Percentiles rank a stretch among this genome's conserved stretches.
Evolutionary conservation across 208 protist species (phyloP).

Genomic region (Trichomonas gallinae): DNA sequence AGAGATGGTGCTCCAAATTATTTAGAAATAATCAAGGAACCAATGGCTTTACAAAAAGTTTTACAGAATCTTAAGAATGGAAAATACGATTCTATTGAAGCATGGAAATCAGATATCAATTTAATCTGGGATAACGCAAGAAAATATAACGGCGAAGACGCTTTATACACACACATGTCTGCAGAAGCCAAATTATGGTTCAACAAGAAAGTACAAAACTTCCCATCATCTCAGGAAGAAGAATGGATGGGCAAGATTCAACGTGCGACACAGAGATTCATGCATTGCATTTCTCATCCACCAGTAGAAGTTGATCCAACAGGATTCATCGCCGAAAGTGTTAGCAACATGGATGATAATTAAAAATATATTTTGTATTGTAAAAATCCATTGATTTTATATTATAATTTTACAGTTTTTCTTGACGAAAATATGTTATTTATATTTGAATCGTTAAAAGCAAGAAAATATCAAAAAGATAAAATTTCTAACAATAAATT

Average conservation of each 20-base stretch:
- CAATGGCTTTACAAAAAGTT: background rate
- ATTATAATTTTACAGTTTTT: too few relatives aligned
- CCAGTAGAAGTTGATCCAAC: background rate
- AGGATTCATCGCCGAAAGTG: background rate
- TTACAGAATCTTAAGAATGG: background rate
- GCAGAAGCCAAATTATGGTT: background rate
- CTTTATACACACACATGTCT: background rate
- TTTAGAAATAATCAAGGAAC: background rate
- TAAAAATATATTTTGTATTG: background rate
- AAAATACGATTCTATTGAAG: background rate
- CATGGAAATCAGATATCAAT: background rate
- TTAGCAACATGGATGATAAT: background rate
- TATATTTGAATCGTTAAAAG: too few relatives aligned
- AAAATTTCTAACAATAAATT: too few relatives aligned
- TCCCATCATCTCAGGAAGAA: background rate
- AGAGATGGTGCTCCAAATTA: background rate
- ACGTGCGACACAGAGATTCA: background rate
- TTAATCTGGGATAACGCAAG: background rate
- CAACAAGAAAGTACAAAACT: background rate
- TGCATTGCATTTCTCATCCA: background rate
- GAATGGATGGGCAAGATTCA: background rate
- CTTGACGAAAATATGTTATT: too few relatives aligned
- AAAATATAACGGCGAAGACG: constrained; percentile 17
- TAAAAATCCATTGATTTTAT: too few relatives aligned
- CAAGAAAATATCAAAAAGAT: too few relatives aligned